Evolutionary conservation across 306 rosid genomes (phyloP).

Genomic region (Begonia fuchsioides): DNA sequence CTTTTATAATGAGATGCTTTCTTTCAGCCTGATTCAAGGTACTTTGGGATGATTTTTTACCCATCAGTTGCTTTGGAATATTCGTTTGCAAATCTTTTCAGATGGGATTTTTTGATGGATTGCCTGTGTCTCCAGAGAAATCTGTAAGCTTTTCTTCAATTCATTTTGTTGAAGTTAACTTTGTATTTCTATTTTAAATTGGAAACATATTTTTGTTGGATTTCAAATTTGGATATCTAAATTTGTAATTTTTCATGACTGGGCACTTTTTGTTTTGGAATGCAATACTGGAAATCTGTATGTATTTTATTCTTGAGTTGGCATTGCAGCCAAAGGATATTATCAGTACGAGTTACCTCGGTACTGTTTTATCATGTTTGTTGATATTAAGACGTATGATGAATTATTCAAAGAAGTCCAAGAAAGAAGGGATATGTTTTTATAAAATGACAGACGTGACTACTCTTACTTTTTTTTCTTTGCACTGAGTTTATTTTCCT

Average conservation of each 20-base stretch:
- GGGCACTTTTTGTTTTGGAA: background rate
- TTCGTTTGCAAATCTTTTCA: conserved; percentile 20
- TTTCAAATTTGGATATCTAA: background rate
- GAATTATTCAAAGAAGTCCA: no score
- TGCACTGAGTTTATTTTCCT: no score
- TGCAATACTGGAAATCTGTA: background rate
- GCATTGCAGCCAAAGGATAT: no score
- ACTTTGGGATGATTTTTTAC: conserved; percentile 21
- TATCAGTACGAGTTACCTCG: no score
- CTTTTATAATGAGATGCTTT: background rate
- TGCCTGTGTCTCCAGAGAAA: conserved; percentile 76
- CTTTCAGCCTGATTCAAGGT: conserved; percentile 24
- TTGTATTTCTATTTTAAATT: background rate
- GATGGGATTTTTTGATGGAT: conserved; percentile 89
- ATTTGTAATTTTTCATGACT: background rate
- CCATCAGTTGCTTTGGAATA: conserved; percentile 18
- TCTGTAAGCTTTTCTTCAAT: conserved; percentile 31
- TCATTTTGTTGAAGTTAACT: conserved; percentile 6
- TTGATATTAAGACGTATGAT: no score
- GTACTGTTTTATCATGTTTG: no score
- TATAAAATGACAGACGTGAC: no score
- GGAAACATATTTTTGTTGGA: no score
- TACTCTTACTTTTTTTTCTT: no score
- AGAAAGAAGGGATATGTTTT: no score
- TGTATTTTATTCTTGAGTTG: background rate